These are phyloP conservation scores for Odontarrhena argentea DNA, from an alignment of 345 rosid genomes.

Conservation along the genomic window DNA sequence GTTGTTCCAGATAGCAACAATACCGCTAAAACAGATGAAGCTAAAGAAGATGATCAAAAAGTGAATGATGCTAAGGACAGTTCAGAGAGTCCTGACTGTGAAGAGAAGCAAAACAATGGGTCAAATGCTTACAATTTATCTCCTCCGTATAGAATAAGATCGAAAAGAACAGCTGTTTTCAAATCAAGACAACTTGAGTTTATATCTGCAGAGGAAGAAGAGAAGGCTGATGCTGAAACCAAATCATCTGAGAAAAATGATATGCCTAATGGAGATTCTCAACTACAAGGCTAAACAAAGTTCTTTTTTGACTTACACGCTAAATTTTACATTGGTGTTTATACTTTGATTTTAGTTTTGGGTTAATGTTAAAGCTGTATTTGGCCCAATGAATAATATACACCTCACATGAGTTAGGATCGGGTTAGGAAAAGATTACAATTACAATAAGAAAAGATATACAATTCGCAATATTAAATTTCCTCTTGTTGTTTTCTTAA, in stretches of 20 bases:
- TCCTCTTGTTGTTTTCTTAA: too few relatives aligned
- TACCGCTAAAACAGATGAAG: constrained; percentile 38
- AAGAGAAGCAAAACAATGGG: constrained; percentile 40
- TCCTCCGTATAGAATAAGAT: constrained; percentile 85
- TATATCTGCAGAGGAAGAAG: constrained; percentile 51
- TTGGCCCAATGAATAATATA: constrained; percentile 19
- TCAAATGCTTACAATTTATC: constrained; percentile 68
- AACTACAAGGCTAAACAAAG: constrained; percentile 11
- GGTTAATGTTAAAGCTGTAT: constrained; percentile 22
- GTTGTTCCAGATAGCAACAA: constrained; percentile 39
- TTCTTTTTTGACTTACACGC: constrained; percentile 17
- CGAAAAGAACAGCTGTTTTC: constrained; percentile 71
- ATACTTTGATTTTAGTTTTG: neutral
- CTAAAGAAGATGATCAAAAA: constrained; percentile 43
- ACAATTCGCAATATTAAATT: too few relatives aligned
- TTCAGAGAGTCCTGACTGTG: constrained; percentile 49
- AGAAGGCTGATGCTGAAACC: constrained; percentile 43
- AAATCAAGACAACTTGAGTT: constrained; percentile 96
- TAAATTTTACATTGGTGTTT: constrained; percentile 7
- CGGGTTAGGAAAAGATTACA: too few relatives aligned
- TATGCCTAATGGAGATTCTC: constrained; percentile 23
- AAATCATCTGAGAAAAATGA: constrained; percentile 43
- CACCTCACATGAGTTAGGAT: constrained; percentile 15
- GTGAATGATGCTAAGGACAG: constrained; percentile 38
- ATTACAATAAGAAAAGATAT: too few relatives aligned